Conservation (phyloP, 208 protist genomes). For the Acanthamoeba healyi region DNA sequence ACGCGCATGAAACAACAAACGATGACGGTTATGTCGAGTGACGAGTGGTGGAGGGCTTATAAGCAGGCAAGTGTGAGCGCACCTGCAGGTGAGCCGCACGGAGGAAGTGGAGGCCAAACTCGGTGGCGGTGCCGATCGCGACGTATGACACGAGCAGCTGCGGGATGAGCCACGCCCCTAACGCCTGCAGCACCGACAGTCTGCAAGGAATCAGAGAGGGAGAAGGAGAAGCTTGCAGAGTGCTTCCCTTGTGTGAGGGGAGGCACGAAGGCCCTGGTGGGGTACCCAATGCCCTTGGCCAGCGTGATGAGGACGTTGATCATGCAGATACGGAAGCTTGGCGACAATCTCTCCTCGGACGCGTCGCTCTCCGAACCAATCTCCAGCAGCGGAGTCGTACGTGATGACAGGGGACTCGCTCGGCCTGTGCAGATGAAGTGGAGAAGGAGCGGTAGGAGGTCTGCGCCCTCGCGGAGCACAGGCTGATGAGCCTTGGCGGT, state of each 20-base stretch:
- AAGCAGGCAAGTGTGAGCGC: too few relatives aligned
- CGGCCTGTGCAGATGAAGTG: conserved; percentile 10
- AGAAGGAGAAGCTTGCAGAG: too few relatives aligned
- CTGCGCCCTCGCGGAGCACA: background rate
- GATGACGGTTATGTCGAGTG: background rate
- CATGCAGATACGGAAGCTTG: conserved; percentile 45
- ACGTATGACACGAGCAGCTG: conserved; percentile 18
- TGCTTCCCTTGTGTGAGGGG: too few relatives aligned
- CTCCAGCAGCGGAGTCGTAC: background rate
- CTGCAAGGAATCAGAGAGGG: background rate
- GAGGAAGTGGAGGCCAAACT: conserved; percentile 7
- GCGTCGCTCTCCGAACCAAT: background rate
- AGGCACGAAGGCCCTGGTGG: too few relatives aligned
- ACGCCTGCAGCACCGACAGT: conserved; percentile 27
- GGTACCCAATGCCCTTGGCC: background rate
- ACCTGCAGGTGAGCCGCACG: conserved; percentile 36
- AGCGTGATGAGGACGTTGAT: conserved; percentile 56
- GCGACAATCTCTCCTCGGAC: background rate
- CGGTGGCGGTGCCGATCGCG: background rate
- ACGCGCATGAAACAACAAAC: background rate
- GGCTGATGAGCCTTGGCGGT: background rate
- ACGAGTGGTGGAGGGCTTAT: too few relatives aligned
- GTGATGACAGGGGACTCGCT: background rate
- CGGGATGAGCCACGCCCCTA: conserved; percentile 22
- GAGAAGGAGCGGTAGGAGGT: conserved; percentile 13